Conservation (phyloP, 768 basidiomycete species). For the Boletus reticuloceps region DNA sequence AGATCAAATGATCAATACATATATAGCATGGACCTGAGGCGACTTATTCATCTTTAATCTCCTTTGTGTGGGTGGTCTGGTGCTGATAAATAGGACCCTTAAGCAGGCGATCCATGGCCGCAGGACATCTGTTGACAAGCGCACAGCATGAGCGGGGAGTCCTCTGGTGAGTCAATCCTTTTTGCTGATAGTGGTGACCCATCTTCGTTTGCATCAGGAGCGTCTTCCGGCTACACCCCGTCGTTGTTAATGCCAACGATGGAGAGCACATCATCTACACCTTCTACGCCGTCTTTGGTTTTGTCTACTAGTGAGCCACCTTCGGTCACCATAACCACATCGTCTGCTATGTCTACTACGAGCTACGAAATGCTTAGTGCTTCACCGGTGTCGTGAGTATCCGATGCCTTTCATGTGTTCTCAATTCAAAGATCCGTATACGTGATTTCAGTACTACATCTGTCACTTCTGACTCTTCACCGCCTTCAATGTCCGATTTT, state of each 20-base stretch:
- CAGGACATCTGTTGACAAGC: too few species aligned
- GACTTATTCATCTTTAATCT: background rate
- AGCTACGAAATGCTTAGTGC: background rate
- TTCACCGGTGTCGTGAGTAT: constrained; percentile 1
- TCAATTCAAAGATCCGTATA: background rate
- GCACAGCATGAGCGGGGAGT: background rate
- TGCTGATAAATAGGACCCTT: background rate
- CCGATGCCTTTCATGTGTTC: background rate
- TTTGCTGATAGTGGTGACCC: background rate
- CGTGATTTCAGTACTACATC: background rate
- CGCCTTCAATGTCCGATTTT: background rate
- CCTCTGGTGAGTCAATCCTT: background rate
- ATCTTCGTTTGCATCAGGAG: background rate
- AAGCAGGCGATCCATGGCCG: background rate
- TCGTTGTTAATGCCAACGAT: background rate
- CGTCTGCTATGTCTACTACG: background rate
- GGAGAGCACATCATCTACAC: background rate
- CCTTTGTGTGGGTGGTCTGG: background rate
- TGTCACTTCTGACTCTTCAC: constrained; percentile 1
- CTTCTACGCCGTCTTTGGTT: background rate
- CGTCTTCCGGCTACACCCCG: background rate
- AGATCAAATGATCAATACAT: background rate
- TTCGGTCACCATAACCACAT: background rate
- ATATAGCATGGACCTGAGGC: too few species aligned
- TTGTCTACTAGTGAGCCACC: background rate